Conservation (phyloP, 805 yeast species). For the Ogataea naganishii region DNA sequence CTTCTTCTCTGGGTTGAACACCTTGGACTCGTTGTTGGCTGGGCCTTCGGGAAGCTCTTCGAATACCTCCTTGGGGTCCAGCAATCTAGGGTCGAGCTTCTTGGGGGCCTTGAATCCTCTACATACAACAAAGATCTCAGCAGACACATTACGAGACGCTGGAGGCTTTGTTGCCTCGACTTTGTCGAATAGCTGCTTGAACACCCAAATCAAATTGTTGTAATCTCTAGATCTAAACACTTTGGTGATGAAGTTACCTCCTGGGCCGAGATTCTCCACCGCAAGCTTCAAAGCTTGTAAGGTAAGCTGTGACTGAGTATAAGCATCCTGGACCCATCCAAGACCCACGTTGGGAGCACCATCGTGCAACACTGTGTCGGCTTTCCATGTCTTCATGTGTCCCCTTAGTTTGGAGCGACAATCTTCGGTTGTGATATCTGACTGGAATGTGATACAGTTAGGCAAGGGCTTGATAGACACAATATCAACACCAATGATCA, state of each 20-base stretch:
- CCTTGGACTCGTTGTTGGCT: constrained; percentile 80
- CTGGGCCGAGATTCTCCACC: constrained; percentile 81
- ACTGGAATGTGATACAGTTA: constrained; percentile 86
- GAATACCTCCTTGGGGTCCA: constrained; percentile 89
- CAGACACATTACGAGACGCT: constrained; percentile 97
- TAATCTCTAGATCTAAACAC: constrained; percentile 98
- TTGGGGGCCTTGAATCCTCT: constrained; percentile 95
- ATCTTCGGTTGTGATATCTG: constrained; percentile 97
- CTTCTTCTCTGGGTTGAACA: constrained; percentile 90
- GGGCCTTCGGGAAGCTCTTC: constrained; percentile 78
- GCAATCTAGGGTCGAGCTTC: constrained; percentile 82
- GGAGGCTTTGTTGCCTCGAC: constrained; percentile 99
- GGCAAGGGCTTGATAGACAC: constrained; percentile 97
- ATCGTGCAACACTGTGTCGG: constrained; percentile 95
- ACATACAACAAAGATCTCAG: constrained; percentile 97
- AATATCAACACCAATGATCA: constrained; percentile 97
- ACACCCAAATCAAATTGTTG: constrained; percentile 95
- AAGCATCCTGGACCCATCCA: constrained; percentile 99
- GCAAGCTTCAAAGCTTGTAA: constrained; percentile 90
- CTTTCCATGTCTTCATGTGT: constrained; percentile 97
- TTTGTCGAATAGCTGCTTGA: constrained; percentile 88
- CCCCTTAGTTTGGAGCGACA: constrained; percentile 93
- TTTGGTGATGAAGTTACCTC: constrained; percentile 94
- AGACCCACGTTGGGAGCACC: constrained; percentile 99
- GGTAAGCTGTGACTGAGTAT: constrained; percentile 93